A percentile compares a stretch with the other conserved stretches of the same genome.
phyloP scores from a whole-genome alignment of 495 filamentous ascomycete species.

The Rhypophila decipiens region DNA sequence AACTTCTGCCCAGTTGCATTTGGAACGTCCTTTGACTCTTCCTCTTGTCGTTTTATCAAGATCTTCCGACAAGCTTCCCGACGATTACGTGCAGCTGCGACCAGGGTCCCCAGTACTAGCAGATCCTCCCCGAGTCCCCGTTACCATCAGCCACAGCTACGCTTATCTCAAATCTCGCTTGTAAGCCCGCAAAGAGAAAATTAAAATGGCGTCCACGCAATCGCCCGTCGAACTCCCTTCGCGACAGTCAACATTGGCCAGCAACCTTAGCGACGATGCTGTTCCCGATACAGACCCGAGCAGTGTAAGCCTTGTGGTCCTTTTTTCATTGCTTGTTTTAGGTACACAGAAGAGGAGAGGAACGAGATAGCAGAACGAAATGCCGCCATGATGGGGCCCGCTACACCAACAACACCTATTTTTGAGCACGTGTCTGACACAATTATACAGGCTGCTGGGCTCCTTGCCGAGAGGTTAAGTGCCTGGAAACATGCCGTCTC shows the following conservation, averaged over 20 bases:
- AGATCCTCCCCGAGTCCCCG: too few species aligned
- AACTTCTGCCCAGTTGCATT: too few species aligned
- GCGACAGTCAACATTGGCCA: constrained; percentile 49
- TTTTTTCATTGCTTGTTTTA: background rate
- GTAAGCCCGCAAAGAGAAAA: background rate
- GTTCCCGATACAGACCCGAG: constrained; percentile 74
- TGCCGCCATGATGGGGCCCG: background rate
- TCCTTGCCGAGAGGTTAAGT: constrained; percentile 76
- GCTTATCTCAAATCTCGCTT: background rate
- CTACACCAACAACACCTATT: background rate
- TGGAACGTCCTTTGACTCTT: too few species aligned
- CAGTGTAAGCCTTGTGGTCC: constrained; percentile 46
- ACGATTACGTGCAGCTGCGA: too few species aligned
- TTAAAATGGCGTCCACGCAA: constrained; percentile 4
- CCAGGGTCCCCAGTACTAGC: too few species aligned
- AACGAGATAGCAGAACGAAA: background rate
- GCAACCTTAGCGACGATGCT: constrained; percentile 50
- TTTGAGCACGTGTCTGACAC: background rate
- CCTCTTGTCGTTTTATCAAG: too few species aligned
- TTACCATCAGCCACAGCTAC: too few species aligned
- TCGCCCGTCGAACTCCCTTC: constrained; percentile 37
- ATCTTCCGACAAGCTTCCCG: too few species aligned
- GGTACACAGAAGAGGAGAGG: too few species aligned
- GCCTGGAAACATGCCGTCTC: constrained; percentile 94
- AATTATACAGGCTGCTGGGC: constrained; percentile 53